Conservation (phyloP, 108 stramenopile species). For the Conticribra guillardii region DNA sequence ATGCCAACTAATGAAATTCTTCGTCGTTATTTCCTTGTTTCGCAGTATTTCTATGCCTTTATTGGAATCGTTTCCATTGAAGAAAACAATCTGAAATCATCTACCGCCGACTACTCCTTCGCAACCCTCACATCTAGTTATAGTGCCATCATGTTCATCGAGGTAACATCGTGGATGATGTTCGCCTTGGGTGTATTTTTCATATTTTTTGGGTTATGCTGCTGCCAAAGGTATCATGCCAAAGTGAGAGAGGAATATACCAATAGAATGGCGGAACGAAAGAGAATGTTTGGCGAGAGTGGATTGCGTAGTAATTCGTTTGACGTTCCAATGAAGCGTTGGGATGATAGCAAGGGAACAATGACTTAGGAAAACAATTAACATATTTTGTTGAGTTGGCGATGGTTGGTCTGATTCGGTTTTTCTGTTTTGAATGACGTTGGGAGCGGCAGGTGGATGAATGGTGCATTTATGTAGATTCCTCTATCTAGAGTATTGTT, state of each 20-base stretch:
- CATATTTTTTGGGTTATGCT: slow-evolving; percentile 11
- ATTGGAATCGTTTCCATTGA: slow-evolving; percentile 19
- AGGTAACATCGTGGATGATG: slow-evolving; percentile 19
- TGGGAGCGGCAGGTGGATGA: too few species aligned
- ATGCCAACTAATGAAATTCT: not conserved
- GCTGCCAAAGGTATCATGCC: slow-evolving; percentile 7
- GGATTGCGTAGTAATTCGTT: not conserved
- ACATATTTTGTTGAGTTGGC: not conserved
- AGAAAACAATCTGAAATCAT: slow-evolving; percentile 19
- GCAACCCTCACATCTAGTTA: slow-evolving; percentile 3
- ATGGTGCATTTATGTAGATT: too few species aligned
- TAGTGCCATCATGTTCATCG: slow-evolving; percentile 14
- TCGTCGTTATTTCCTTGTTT: not conserved
- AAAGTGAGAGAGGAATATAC: not conserved
- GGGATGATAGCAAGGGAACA: not conserved
- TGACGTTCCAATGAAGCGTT: not conserved
- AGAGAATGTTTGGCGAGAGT: not conserved
- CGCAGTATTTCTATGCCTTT: slow-evolving; percentile 11
- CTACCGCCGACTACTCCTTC: not conserved
- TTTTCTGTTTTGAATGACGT: too few species aligned
- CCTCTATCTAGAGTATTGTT: too few species aligned
- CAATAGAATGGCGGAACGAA: not conserved
- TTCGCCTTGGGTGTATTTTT: slow-evolving; percentile 9
- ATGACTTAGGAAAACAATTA: not conserved
- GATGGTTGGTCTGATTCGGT: too few species aligned